Percentiles rank a stretch among this genome's conserved stretches.
Evolutionary conservation across 139 green algal species (phyloP).

Genomic region (Chlorella sp.): DNA sequence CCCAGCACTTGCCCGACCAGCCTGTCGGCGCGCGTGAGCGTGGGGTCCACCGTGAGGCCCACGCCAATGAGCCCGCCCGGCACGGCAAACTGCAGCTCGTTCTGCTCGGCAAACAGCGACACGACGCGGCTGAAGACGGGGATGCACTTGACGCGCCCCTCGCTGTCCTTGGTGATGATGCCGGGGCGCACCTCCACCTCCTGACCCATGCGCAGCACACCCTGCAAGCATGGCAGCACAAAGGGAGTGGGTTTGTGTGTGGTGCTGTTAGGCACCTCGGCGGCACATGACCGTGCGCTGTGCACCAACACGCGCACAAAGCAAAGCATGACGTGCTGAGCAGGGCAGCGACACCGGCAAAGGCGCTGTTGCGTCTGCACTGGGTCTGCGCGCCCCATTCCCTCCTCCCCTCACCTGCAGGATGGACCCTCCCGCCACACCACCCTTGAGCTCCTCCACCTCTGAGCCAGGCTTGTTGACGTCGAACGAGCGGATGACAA

Average conservation of each 20-base stretch:
- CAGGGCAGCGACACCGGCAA: no score
- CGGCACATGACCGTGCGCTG: no score
- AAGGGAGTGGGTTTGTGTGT: no score
- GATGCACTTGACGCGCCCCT: slow-evolving; percentile 83
- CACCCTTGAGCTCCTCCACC: slow-evolving; percentile 95
- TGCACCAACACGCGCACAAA: no score
- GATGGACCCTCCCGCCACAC: slow-evolving; percentile 94
- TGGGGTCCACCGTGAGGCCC: slow-evolving; percentile 98
- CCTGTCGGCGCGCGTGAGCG: slow-evolving; percentile 92
- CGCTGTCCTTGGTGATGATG: slow-evolving; percentile 95
- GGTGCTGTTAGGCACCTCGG: no score
- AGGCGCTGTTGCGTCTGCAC: no score
- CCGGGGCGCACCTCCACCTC: slow-evolving; percentile 94
- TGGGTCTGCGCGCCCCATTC: not conserved
- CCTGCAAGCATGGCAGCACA: slow-evolving; percentile 42
- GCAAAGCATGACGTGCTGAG: no score
- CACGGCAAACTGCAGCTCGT: slow-evolving; percentile 95
- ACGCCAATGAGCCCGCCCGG: slow-evolving; percentile 97
- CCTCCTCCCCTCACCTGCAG: slow-evolving; percentile 63
- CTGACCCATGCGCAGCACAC: slow-evolving; percentile 86
- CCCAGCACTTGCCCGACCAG: slow-evolving; percentile 91
- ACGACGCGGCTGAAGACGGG: slow-evolving; percentile 97
- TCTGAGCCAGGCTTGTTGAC: slow-evolving; percentile 98
- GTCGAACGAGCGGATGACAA: slow-evolving; percentile 99
- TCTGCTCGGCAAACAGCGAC: slow-evolving; percentile 94